Evolutionary conservation across 192 early-diverging fungal genomes (phyloP), one percentile per base, ranked within the genome.

Genomic region (Podochytrium sp.): DNA sequence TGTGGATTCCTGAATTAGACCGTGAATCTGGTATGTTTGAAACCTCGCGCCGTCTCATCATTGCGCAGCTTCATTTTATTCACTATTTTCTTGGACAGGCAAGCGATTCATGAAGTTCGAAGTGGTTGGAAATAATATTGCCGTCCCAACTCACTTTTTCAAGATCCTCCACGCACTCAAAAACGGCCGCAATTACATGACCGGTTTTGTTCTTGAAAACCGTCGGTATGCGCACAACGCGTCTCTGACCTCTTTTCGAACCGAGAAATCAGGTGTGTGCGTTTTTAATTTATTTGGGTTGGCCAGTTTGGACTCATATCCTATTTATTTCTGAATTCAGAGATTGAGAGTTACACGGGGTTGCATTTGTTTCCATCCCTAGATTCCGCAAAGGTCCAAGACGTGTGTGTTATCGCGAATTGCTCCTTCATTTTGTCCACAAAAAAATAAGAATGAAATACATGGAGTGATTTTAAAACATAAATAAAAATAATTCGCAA

Each of bases 111-210:
- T 96, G 12, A 92, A 88, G 41, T 94, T 95, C 71, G 89, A 98
- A 82, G 90, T 96, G 29, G 92, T 98, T 60, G 95, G 96, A 0
- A 93, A 94, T 29, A 94, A 93, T 61, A 86, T 92, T 47, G 91
- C 91, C 7, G 96, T 98, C 1, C 95, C 96, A 3, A 96, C 95
- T 2, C 95, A 96, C 65, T 96, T 95, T 78, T 98, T 88, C 83
- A 98, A 98, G 81, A 90, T 94, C 27, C 90, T 96, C 34, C 75
- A 94, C 78, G 92, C 89, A 2, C 77, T 82, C 53, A 85, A 83
- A 42, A 77, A 78, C 47, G 83, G 86, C 32, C 23, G 47, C 0
- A 65, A 76, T 7, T 86, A 85, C 30, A 73, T 84, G 47, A 92
- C 83, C 18, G 90, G 87, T 0, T 98, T 98, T 80, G 90, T 96